These are phyloP conservation scores for Bolboschoenus planiculmis DNA, from an alignment of 176 grass and related monocot genomes.

Conservation along the genomic window DNA sequence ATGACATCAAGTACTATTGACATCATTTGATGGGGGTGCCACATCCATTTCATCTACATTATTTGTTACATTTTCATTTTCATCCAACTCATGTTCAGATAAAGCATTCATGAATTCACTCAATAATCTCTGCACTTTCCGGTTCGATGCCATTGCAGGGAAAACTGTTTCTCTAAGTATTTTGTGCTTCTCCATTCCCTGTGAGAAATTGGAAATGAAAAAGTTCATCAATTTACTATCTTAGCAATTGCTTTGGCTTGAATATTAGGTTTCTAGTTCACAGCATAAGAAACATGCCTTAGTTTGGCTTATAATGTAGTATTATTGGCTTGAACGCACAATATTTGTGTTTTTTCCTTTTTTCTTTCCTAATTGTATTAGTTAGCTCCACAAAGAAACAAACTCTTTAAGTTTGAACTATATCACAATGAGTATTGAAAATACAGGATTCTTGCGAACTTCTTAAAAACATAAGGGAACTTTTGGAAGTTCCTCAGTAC, in stretches of 20 bases:
- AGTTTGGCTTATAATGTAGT: not conserved
- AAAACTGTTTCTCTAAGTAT: constrained; percentile 81
- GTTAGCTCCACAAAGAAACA: not conserved
- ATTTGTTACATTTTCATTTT: constrained; percentile 33
- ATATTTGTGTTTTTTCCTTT: not conserved
- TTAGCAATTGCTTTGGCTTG: not conserved
- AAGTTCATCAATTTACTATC: not conserved
- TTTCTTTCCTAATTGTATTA: not conserved
- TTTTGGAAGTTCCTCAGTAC: not conserved
- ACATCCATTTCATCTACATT: constrained; percentile 34
- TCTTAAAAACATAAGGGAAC: not conserved
- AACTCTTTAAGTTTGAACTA: not conserved
- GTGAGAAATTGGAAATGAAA: constrained; percentile 5
- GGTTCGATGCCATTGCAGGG: constrained; percentile 79
- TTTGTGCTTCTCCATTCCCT: constrained; percentile 94
- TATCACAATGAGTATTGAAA: not conserved
- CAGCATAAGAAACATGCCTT: not conserved
- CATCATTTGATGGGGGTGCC: not conserved
- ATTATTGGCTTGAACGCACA: not conserved
- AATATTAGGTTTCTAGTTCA: not conserved
- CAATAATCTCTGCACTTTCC: constrained; percentile 83
- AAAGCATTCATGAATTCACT: constrained; percentile 95
- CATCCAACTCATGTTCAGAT: constrained; percentile 41
- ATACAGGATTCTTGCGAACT: not conserved
- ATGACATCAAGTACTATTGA: not conserved